Evolutionary conservation across 768 basidiomycete species (phyloP), one percentile per base, ranked within the genome.

Genomic region (Kwoniella dendrophila): DNA sequence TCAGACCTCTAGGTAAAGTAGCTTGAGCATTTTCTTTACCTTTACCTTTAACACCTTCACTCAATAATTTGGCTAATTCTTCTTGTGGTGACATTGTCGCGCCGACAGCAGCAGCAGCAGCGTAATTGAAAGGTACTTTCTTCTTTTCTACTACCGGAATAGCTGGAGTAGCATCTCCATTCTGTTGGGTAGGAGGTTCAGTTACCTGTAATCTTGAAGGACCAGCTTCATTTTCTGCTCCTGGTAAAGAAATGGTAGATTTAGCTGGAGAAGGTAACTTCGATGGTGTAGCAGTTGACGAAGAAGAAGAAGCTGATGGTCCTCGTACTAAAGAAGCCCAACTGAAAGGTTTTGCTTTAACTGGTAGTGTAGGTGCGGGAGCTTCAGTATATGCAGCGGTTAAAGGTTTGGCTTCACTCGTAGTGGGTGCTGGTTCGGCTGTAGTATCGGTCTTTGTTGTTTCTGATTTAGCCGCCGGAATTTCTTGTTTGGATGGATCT

Each of bases 1-100:
- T 83, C 50, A 99, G 81, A 4, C 95, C 95, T 14, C 94, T 59
- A 18, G 77, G 76, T 3, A 78, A 51, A 8, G 65, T 70, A 7
- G 62, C 65, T 18, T 49, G 59, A 27, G 45, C 53, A 29, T 24
- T 43, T n/a, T 63, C 56, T 30, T 48, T 61, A 3, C 57, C 54
- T 40, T 65, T 67, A 1, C 66, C 64, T 38, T 71, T 72, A 18
- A 73, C 45, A 22, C 74, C 74, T 29, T 75, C 74, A 18, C 50
- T 66, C 44, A 75, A 62, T 22, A 75, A 52, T 30, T 61, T 65
- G 20, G 62, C 67, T 36, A 73, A 53, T 53, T 75, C 74, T 36
- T 75, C 72, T 34, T 69, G 67, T 10, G 74, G 74, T n/a, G 61
- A 64, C 41, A 67, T 38, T 2, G 61, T 56, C 5, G 65, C 59